Evolutionary conservation across 2,329 filamentous ascomycete species (phyloP).

Genomic region (Cytospora paraplurivora): DNA sequence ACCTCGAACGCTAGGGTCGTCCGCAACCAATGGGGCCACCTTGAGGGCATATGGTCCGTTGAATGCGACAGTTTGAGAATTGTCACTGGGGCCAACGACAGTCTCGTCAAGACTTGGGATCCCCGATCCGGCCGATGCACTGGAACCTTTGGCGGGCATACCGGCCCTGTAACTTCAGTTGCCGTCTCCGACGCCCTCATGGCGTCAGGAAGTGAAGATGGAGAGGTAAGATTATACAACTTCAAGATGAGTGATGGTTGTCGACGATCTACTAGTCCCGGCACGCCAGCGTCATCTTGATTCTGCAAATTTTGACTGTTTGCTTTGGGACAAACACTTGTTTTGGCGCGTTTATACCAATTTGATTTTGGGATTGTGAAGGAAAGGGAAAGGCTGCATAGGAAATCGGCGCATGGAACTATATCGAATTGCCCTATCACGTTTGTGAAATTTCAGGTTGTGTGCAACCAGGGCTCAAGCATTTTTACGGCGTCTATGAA

Average conservation of each 20-base stretch:
- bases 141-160: conserved; percentile 86
- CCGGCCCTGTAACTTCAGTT: conserved; percentile 89
- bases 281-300: conserved; percentile 11
- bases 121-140: conserved; percentile 89
- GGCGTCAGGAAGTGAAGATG: conserved; percentile 91
- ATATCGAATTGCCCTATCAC: background rate
- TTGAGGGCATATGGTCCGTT: conserved; percentile 94
- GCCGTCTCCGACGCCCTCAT: conserved; percentile 87
- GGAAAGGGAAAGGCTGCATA: conserved; percentile 1
- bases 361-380: conserved; percentile 10
- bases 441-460: conserved; percentile 6
- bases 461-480: conserved; percentile 4
- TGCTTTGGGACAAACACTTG: background rate
- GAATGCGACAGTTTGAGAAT: conserved; percentile 86
- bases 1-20: conserved; percentile 78
- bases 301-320: background rate
- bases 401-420: conserved; percentile 11
- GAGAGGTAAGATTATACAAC: conserved; percentile 83
- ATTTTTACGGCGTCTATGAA: conserved; percentile 12
- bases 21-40: conserved; percentile 92
- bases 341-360: conserved; percentile 22
- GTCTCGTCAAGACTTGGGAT: conserved; percentile 95
- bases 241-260: conserved; percentile 51
- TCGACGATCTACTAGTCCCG: conserved; percentile 26
- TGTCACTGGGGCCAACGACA: conserved; percentile 88